Evolutionary conservation across 176 grass and related monocot genomes (phyloP), one percentile per base, ranked within the genome.

Genomic region (Typha latifolia): DNA sequence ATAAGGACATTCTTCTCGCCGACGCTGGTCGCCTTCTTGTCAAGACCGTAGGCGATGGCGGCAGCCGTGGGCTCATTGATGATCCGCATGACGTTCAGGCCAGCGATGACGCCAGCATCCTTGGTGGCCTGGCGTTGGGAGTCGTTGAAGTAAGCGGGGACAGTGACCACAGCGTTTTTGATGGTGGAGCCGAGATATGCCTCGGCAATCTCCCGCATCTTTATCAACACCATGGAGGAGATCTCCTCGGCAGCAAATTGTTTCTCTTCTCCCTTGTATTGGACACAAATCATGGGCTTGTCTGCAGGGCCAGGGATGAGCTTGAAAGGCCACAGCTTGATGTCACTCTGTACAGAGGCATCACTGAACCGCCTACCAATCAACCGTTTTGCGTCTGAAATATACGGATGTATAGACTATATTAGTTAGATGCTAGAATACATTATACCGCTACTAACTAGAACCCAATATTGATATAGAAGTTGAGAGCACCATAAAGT

Each of bases 1-100:
- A 96, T 96, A 65, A 96, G 81, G 48, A 96, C 91, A 47, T 96
- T 96, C 84, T 96, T 96, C 87, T 96, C 91, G 2, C 91, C 91
- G 43, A 63, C 83, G 66, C 84, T 91, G 78, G 65, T 85, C n/a
- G 90, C 82, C 74, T 95, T 95, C 81, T 95, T 95, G 64, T 95
- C 90, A 14, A 95, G 82, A 2, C 87, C 87, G 59, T 96, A 96
- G 63, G 91, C 91, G 61, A 96, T 90, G 51, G 87, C 91, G 2
- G 91, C 87, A 18, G 91, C 91, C 0, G 91, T 96, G 12, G 87
- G 90, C 70, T 96, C 91, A 47, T 96, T 90, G 79, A 96, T 90
- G 69, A 95, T 95, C 59, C 87, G 81, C 87, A 87, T 90, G 19
- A 96, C 87, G 68, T 90, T 96, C 63, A 90, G 84, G 13, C 90